Conservation (phyloP, 441 rosid genomes). For the Pelargonium australe region DNA sequence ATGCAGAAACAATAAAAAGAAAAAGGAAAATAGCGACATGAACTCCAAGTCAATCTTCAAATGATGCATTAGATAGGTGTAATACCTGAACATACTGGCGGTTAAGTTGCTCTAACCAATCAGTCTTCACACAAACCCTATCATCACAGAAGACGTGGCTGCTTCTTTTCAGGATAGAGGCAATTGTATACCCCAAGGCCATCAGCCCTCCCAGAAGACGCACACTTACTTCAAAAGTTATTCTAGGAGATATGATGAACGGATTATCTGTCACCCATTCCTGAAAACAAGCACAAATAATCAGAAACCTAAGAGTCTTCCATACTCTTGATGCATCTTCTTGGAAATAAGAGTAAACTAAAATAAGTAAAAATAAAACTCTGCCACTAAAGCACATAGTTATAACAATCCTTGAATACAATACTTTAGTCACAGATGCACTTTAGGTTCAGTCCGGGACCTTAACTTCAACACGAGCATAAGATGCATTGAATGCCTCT, state of each 20-base stretch:
- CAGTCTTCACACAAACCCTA: slow-evolving; percentile 78
- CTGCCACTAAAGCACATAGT: neutral
- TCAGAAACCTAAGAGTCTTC: slow-evolving; percentile 19
- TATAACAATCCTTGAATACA: neutral
- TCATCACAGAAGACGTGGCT: slow-evolving; percentile 77
- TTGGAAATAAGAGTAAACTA: neutral
- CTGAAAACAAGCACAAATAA: slow-evolving; percentile 40
- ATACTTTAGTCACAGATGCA: neutral
- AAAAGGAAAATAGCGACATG: neutral
- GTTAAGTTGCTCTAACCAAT: slow-evolving; percentile 94
- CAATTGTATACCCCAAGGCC: slow-evolving; percentile 95
- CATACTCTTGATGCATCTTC: slow-evolving; percentile 1
- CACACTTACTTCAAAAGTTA: slow-evolving; percentile 92
- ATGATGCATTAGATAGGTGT: slow-evolving; percentile 11
- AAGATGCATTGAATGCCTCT: neutral
- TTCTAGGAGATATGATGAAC: slow-evolving; percentile 96
- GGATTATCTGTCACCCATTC: slow-evolving; percentile 98
- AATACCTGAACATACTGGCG: slow-evolving; percentile 88
- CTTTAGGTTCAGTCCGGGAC: neutral
- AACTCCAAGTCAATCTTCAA: neutral
- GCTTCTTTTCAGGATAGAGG: slow-evolving; percentile 83
- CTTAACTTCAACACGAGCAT: neutral
- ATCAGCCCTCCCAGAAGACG: slow-evolving; percentile 95
- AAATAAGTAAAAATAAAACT: neutral
- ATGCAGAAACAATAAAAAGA: neutral